Evolutionary conservation across 129 eudicot genomes (phyloP), one percentile per base, ranked within the genome.

Genomic region (Ambrosia trifida): DNA sequence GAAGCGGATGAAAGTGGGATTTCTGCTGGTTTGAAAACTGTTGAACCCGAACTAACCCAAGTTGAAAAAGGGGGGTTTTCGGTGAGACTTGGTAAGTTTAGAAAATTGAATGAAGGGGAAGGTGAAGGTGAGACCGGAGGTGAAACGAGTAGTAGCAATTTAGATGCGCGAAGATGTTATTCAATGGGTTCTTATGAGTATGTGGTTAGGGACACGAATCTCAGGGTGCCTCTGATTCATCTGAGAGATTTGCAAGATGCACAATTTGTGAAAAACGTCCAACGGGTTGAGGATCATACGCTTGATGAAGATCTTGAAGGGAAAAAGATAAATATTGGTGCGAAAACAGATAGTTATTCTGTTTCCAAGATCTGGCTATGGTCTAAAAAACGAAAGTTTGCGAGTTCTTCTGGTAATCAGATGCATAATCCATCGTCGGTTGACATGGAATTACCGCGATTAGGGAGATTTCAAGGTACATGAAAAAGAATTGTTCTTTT

Each of bases 281-380:
- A 38, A 30, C 62, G 46, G 11, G 16, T 28, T 32, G 47, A 64
- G 59, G 75, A 78, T 66, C 36, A 50, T 64, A 13, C 49, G 6
- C 17, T 19, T 69, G 85, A 81, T 75, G 88, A 70, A 41, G 81
- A 74, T 62, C 47, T 33, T 14, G 93, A 90, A 53, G 96, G 97
- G 49, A 94, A 90, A 80, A 94, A 76, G 94, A 90, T 94, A 13
- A 72, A 77, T 69, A 73, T 84, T 63, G 88, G 97, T 32, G 78
- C 88, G 3, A 94, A 86, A 79, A 87, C 85, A 3, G 99, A 94
- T 72, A 94, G 99, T 72, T 94, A 85, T 58, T 94, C 99, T 17
- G 96, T 87, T 72, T 94, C 99, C 10, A 90, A 94, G 89, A 94
- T 90, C 51, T 94, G 99, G 99, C 82, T 90, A 41, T 94, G 99